Conservation (phyloP, 306 rosid genomes). For the Prosopis cineraria region DNA sequence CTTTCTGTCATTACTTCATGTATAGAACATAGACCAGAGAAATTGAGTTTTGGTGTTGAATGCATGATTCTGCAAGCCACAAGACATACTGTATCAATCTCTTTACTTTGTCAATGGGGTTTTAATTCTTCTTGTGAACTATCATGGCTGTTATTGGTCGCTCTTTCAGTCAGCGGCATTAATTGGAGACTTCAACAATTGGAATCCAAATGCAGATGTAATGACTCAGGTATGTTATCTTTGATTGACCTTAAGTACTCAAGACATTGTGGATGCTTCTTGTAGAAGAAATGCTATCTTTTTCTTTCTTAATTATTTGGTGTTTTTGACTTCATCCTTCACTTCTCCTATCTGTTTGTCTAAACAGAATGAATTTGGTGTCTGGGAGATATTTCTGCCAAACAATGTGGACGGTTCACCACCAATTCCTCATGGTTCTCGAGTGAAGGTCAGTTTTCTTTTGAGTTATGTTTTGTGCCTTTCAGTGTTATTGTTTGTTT, state of each 20-base stretch:
- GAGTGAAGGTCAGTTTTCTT: constrained; percentile 76
- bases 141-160: not conserved
- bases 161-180: constrained; percentile 70
- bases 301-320: not conserved
- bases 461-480: not conserved
- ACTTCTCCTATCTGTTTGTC: constrained; percentile 4
- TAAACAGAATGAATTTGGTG: constrained; percentile 94
- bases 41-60: not conserved
- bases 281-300: not conserved
- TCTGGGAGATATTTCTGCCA: constrained; percentile 98
- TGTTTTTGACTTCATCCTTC: not conserved
- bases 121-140: not conserved
- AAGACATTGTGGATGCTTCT: not conserved
- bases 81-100: not conserved
- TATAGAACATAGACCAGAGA: not conserved
- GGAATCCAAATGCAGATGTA: constrained; percentile 74
- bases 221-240: constrained; percentile 61
- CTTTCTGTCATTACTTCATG: not conserved
- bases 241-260: not conserved
- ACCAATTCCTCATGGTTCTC: constrained; percentile 96
- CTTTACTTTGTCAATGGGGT: not conserved
- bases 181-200: constrained; percentile 81
- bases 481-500: not conserved
- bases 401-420: constrained; percentile 91
- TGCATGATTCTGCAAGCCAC: not conserved